Base-by-base conservation (phyloP, 192 early-diverging fungal genomes). In the Kappamyces sp. region DNA sequence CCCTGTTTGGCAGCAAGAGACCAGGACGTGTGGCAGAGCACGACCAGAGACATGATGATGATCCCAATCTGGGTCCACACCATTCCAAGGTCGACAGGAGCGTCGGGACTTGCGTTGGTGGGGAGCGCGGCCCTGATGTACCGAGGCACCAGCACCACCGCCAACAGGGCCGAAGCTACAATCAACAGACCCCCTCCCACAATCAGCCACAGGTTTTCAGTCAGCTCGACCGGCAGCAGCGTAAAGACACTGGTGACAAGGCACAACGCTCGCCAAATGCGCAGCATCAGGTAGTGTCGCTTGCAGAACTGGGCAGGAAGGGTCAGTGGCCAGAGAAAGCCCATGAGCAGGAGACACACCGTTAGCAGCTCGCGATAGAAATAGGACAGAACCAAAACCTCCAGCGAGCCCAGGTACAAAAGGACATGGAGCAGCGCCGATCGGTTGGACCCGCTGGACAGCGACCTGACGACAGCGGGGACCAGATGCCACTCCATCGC, bases 221-320 rank as follows among this genome's bases (percentile, higher is more conserved):
- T 84, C 63, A 81, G 85, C 54, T 94, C 94, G 9, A 94, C 91
- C 0, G 91, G 90, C 35, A 97, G 75, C 51, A 94, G 63, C 1
- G 89, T 90, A 64, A 97, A 97, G 11, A 88, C 66, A 57, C 90
- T 88, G 1, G 88, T 90, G 46, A 70, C 59, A 4, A 89, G 40
- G 59, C 89, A 91, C 12, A 74, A 70, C 0, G 74, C 46, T 2
- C 72, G 63, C 94, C 94, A 97, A 5, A 73, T 45, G 0, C 53
- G 46, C 35, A 89, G 66, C n/a, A 88, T 62, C 35, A 54, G 12
- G 8, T 40, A 32, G 54, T 84, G 73, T 31, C 78, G 63, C 0
- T 52, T 65, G 15, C 75, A 58, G n/a, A 88, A 58, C 1, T 57
- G 45, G 3, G 49, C 39, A 33, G 87, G 71, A 57, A 88, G 76